phyloP scores from a whole-genome alignment of 352 stramenopile species.

The Plasmopara viticola region DNA sequence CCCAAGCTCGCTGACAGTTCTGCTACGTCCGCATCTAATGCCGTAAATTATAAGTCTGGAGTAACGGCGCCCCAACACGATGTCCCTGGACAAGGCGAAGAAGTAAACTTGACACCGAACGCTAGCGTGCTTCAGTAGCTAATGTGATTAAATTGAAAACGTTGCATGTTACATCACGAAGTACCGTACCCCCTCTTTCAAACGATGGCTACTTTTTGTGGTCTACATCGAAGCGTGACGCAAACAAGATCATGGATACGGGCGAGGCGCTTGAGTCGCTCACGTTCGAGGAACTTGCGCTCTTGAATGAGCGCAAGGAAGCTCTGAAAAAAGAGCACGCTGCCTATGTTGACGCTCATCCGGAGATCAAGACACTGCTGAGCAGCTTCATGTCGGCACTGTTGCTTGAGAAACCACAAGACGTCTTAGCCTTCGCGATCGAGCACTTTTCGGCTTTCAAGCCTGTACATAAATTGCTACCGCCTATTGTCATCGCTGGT shows the following conservation, averaged over 20 bases:
- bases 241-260: slow-evolving; percentile 10
- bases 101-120: slow-evolving; percentile 69
- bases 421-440: slow-evolving; percentile 76
- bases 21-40: slow-evolving; percentile 10
- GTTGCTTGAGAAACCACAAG: slow-evolving; percentile 79
- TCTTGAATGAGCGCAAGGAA: slow-evolving; percentile 83
- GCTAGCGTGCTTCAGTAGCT: slow-evolving; percentile 66
- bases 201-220: background rate
- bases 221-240: slow-evolving; percentile 1
- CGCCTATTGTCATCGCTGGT: slow-evolving; percentile 88
- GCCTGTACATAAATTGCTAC: slow-evolving; percentile 42
- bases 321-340: slow-evolving; percentile 81
- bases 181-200: too few species aligned
- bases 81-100: slow-evolving; percentile 34
- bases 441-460: slow-evolving; percentile 77
- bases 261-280: slow-evolving; percentile 62
- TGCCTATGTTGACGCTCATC: slow-evolving; percentile 73
- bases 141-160: background rate
- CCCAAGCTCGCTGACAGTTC: slow-evolving; percentile 38
- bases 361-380: slow-evolving; percentile 87
- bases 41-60: slow-evolving; percentile 7
- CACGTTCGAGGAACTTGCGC: slow-evolving; percentile 77
- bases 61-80: slow-evolving; percentile 25
- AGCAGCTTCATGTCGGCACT: slow-evolving; percentile 84
- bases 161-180: too few species aligned